phyloP scores from a whole-genome alignment of 495 filamentous ascomycete species.

The Aspergillus homomorphus region DNA sequence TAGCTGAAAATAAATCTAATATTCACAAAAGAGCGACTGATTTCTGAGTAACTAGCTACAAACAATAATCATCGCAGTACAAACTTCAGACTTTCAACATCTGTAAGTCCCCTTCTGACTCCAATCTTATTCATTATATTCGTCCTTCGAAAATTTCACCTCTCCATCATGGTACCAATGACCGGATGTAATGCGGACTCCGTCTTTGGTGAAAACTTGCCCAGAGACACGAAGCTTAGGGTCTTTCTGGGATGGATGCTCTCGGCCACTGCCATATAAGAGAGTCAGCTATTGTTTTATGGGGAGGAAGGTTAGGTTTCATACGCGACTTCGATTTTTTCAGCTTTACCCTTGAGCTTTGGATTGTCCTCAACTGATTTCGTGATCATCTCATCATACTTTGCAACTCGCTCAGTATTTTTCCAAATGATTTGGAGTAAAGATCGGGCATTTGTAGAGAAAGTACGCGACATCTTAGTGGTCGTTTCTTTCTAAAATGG shows the following conservation, averaged over 20 bases:
- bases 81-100: too few relatives aligned
- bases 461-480: slow-evolving; percentile 11
- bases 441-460: slow-evolving; percentile 7
- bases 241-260: slow-evolving; percentile 7
- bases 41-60: too few relatives aligned
- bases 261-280: slow-evolving; percentile 6
- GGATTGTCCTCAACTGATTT: slow-evolving; percentile 6
- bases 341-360: slow-evolving; percentile 4
- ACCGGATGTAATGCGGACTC: slow-evolving; percentile 6
- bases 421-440: slow-evolving; percentile 9
- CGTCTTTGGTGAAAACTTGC: slow-evolving; percentile 9
- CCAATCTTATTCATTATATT: slow-evolving; percentile 9
- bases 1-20: too few relatives aligned
- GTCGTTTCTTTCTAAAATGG: too few relatives aligned
- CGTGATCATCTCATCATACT: slow-evolving; percentile 10
- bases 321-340: slow-evolving; percentile 9
- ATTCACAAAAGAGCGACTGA: too few relatives aligned
- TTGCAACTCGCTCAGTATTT: slow-evolving; percentile 5
- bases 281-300: slow-evolving; percentile 7
- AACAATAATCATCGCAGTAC: slow-evolving; percentile 5
- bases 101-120: background rate
- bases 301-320: slow-evolving; percentile 4
- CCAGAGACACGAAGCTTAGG: slow-evolving; percentile 9
- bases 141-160: slow-evolving; percentile 5
- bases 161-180: slow-evolving; percentile 10